Evolutionary conservation across 768 basidiomycete genomes (phyloP), one percentile per base, ranked within the genome.

Genomic region (Leccinum disarticulatum): DNA sequence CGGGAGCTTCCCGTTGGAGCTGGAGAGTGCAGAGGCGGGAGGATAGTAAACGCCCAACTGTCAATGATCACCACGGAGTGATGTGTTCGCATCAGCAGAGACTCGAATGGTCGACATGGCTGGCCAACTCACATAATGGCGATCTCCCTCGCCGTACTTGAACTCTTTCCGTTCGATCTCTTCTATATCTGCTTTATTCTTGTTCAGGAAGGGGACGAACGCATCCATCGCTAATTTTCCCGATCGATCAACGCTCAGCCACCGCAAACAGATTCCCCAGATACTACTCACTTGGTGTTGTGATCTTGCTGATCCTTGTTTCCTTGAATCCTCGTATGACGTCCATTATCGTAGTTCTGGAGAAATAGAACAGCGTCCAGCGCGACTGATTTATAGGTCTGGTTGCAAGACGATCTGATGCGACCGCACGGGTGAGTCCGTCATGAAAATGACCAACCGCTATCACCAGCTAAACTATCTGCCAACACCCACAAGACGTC

Each of bases 11-110:
- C 66, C 65, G 15, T 59, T 55, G 13, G 64, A n/a, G 3, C 66
- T 72, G 6, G 68, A 64, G 6, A 69, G 60, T n/a, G 63, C 59
- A 10, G 66, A 59, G 5, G 68, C 52, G 2, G 74, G 61, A 0
- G 85, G 87, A 64, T 86, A 88, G 68, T 88, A 90, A 0, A 88
- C 75, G 63, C 89, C 88, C 33, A 89, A 79, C 87, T 90, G 61
- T n/a, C 3, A 4, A 41, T 9, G 7, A 8, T 52, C 13, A 27
- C 22, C 46, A 10, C 17, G 41, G 41, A 41, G 17, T 7, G 10
- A 10, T 38, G 56, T 56, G 13, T 28, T 25, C 14, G 7, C 1
- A 19, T 46, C 30, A 56, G 15, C 22, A 14, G 27, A 17, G 31
- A 27, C 28, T 46, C 55, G 46, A 0, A 14, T 13, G 19, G 13